phyloP scores from a whole-genome alignment of 108 stramenopile genomes.

The Skeletonema marinoi region DNA sequence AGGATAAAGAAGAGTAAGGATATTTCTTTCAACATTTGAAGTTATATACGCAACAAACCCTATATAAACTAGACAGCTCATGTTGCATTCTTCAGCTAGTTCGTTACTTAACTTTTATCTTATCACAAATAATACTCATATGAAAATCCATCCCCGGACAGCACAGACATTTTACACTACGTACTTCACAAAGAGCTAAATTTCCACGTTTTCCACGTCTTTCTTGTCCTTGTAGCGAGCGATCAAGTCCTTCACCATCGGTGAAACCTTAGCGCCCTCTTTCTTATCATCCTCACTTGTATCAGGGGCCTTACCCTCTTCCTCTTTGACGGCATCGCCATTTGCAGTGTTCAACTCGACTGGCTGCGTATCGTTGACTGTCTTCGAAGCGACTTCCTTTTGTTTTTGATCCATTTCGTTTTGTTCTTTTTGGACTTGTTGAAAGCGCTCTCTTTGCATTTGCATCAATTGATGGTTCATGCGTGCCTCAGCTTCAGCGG shows the following conservation, averaged over 20 bases:
- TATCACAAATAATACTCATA: neutral
- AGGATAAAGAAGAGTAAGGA: conserved; percentile 19
- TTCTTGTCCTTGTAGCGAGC: neutral
- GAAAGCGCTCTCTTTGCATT: neutral
- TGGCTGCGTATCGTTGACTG: neutral
- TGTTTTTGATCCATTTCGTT: neutral
- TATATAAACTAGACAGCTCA: neutral
- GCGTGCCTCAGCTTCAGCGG: neutral
- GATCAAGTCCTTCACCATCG: neutral
- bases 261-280: neutral
- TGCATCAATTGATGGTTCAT: neutral
- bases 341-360: neutral
- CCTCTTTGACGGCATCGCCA: neutral
- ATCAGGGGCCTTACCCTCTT: neutral
- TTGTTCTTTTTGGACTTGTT: neutral
- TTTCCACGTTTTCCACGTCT: too few species aligned
- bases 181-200: too few species aligned
- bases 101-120: too few species aligned
- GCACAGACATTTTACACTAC: too few species aligned
- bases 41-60: neutral
- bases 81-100: neutral
- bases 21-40: neutral
- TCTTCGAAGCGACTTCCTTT: neutral
- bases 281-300: neutral
- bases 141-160: too few species aligned